These are phyloP conservation scores for Besnoitia besnoiti DNA, from an alignment of 169 alveolate species.

Conservation along the genomic window DNA sequence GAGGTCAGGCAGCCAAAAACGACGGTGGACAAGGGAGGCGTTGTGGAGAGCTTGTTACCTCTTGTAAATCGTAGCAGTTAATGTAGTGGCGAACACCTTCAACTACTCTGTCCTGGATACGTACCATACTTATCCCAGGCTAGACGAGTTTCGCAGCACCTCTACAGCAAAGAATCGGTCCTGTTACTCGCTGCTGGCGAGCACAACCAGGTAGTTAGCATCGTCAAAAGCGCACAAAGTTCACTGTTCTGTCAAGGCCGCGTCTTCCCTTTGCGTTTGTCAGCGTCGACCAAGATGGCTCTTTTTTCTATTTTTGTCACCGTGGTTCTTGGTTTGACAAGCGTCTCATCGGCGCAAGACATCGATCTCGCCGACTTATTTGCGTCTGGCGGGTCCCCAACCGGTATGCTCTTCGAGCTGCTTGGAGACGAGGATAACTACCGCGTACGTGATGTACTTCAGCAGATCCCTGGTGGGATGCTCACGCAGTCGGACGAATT, in stretches of 20 bases:
- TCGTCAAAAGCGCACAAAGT: too few relatives aligned
- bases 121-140: too few relatives aligned
- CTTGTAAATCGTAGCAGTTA: too few relatives aligned
- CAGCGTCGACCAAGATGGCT: not conserved
- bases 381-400: constrained; percentile 21
- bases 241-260: not conserved
- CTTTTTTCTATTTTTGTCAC: not conserved
- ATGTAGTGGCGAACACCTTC: not conserved
- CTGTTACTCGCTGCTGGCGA: too few relatives aligned
- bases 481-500: constrained; percentile 18
- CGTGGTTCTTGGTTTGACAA: not conserved
- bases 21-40: too few relatives aligned
- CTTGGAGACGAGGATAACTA: constrained; percentile 10
- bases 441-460: constrained; percentile 14
- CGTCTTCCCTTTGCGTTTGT: not conserved
- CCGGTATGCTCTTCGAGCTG: constrained; percentile 27
- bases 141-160: too few relatives aligned
- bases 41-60: not conserved
- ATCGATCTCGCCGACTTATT: constrained; percentile 12
- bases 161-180: too few relatives aligned
- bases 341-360: constrained; percentile 15
- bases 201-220: not conserved
- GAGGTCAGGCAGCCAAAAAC: not conserved
- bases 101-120: too few relatives aligned
- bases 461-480: constrained; percentile 5